These are phyloP conservation scores for Hirschioporus abietinus DNA, from an alignment of 768 basidiomycete species.

Conservation along the genomic window DNA sequence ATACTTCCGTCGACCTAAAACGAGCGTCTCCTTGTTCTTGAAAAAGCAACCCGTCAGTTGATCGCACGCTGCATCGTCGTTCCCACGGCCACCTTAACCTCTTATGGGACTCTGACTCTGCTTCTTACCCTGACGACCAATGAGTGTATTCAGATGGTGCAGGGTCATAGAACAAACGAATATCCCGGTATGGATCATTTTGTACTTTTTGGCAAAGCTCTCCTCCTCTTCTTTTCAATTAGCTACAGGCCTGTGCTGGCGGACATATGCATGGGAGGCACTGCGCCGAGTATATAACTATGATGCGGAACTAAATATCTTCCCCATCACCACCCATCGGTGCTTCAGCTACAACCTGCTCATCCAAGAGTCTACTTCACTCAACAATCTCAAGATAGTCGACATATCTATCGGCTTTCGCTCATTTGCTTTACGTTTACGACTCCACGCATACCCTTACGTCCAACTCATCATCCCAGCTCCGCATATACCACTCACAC, in stretches of 20 bases:
- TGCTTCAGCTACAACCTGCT: not conserved
- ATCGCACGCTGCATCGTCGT: not conserved
- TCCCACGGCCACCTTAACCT: not conserved
- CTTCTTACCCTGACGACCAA: not conserved
- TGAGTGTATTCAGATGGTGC: not conserved
- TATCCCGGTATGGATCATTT: not conserved
- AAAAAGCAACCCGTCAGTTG: not conserved
- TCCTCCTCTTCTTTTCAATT: not conserved
- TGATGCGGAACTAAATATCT: not conserved
- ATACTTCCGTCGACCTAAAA: not conserved
- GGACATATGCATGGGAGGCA: not conserved
- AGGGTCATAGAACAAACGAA: not conserved
- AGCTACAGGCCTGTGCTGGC: not conserved
- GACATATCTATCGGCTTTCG: not conserved
- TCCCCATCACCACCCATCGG: not conserved
- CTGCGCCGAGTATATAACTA: not conserved
- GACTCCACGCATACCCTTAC: not conserved
- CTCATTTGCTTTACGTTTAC: not conserved
- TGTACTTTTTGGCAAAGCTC: conserved; percentile 1
- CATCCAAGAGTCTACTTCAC: not conserved
- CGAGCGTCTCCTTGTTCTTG: conserved; percentile 1
- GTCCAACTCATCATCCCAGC: not conserved
- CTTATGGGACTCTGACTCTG: not conserved
- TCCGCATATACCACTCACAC: not conserved
- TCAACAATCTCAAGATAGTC: no score